Base-by-base conservation (phyloP, 1,284 basidiomycete species). In the Sparassis latifolia region DNA sequence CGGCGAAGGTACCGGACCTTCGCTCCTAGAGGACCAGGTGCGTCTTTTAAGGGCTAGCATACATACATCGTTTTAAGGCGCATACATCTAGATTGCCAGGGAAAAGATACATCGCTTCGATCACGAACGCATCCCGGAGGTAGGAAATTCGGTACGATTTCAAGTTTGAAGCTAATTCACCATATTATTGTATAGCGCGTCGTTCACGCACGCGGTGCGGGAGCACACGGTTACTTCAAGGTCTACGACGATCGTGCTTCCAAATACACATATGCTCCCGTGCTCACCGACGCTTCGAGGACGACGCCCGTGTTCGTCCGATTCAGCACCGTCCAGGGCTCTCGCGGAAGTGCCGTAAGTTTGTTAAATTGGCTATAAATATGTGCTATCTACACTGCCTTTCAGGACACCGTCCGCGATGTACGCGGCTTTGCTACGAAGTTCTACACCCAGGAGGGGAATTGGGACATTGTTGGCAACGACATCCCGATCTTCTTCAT, bases 401-500 rank as follows among this genome's bases (percentile, higher is more conserved):
- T 52, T 3, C 54, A 85, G 77, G 86, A 89, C 56, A 87, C 84
- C 30, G 88, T 87, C 28, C 80, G 91, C 42, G 90, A 94, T 60
- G 87, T 89, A 27, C 80, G 91, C 56, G 91, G 91, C 0, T 93
- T 94, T 59, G 89, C 91, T 0, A 70, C 77, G 49, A 84, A 90
- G 61, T 81, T 93, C 59, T 92, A 92, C 65, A 92, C 91, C 0
- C 65, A 82, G 2, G 81, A 87, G 57, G 86, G 84, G 4, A 90
- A 88, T 57, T 92, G 86, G 86, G 89, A 94, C 60, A 68, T 92
- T 35, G 89, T 91, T 47, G 86, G 83, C 12, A 87, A 87, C 59
- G 72, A 84, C 58, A 79, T 90, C 38, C 87, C 89, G 1, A 80
- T 90, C 29, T 93, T 93, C 71, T 92, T 92, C 71, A 86, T 94